A percentile compares a stretch with the other conserved stretches of the same genome.
These are phyloP conservation scores for Quercus lobata DNA, from an alignment of 331 rosid genomes.

Conservation along the genomic window DNA sequence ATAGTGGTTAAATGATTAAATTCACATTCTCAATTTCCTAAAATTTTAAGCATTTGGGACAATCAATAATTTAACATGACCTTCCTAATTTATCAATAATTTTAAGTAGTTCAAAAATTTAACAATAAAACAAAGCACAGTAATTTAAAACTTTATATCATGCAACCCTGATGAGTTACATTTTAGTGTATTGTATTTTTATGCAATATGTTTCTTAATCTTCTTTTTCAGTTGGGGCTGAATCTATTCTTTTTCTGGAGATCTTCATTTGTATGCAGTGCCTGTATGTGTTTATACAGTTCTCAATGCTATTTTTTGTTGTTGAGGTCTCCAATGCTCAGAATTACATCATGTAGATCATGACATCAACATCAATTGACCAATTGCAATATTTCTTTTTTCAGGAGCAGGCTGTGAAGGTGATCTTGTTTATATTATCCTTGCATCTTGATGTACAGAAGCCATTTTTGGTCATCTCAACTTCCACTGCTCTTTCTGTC, in stretches of 20 bases:
- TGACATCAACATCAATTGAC: not conserved
- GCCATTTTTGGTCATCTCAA: constrained; percentile 42
- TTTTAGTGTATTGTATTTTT: too few species aligned
- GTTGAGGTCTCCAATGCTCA: not conserved
- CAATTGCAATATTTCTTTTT: not conserved
- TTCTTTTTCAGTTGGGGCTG: too few species aligned
- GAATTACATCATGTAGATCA: not conserved
- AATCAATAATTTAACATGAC: too few species aligned
- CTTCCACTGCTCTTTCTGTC: constrained; percentile 27
- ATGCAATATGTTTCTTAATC: too few species aligned
- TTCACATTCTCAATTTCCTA: too few species aligned
- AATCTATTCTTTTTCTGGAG: not conserved
- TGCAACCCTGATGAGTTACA: not conserved
- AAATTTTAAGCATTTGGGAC: too few species aligned
- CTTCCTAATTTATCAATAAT: too few species aligned
- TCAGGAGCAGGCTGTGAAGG: constrained; percentile 42
- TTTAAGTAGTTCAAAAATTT: too few species aligned
- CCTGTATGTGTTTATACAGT: not conserved
- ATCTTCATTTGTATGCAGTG: not conserved
- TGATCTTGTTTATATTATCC: constrained; percentile 35
- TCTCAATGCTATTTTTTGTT: not conserved
- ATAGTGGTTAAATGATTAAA: too few species aligned
- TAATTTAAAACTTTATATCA: not conserved
- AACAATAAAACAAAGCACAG: too few species aligned
- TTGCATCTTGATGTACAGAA: constrained; percentile 21